Evolutionary conservation across 2,329 filamentous ascomycete species (phyloP).

Genomic region (Teratosphaeria destructans): DNA sequence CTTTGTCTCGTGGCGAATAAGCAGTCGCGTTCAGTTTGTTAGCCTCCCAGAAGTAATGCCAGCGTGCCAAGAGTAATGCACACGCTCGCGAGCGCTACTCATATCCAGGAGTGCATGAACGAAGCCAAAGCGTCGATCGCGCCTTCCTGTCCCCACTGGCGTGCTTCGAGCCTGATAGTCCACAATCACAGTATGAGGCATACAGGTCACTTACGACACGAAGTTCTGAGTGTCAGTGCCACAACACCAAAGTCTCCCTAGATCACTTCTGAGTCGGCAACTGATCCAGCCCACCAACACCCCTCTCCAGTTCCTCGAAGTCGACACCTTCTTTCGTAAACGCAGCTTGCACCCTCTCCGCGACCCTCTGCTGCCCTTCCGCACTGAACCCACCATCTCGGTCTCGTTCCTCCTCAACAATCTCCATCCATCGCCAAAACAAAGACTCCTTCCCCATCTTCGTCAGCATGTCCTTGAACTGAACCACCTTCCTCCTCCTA

Average conservation of each 20-base stretch:
- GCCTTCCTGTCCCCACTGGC: no score
- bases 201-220: no score
- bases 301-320: slow-evolving; percentile 69
- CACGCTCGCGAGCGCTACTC: not conserved
- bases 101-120: not conserved
- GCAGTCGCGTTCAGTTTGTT: not conserved
- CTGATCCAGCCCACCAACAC: slow-evolving; percentile 52
- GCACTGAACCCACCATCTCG: slow-evolving; percentile 67
- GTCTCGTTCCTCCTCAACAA: slow-evolving; percentile 78
- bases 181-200: no score
- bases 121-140: no score
- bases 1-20: not conserved
- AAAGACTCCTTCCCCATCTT: slow-evolving; percentile 74
- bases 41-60: no score
- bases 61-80: not conserved
- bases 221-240: not conserved
- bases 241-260: not conserved
- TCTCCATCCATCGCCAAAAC: slow-evolving; percentile 88
- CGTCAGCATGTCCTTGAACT: slow-evolving; percentile 66
- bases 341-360: slow-evolving; percentile 62
- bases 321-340: slow-evolving; percentile 69
- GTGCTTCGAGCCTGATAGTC: no score
- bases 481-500: slow-evolving; percentile 62
- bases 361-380: slow-evolving; percentile 61
- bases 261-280: slow-evolving; percentile 24